Conservation (phyloP, 73 alveolate species). For the Paramecium bursaria region DNA sequence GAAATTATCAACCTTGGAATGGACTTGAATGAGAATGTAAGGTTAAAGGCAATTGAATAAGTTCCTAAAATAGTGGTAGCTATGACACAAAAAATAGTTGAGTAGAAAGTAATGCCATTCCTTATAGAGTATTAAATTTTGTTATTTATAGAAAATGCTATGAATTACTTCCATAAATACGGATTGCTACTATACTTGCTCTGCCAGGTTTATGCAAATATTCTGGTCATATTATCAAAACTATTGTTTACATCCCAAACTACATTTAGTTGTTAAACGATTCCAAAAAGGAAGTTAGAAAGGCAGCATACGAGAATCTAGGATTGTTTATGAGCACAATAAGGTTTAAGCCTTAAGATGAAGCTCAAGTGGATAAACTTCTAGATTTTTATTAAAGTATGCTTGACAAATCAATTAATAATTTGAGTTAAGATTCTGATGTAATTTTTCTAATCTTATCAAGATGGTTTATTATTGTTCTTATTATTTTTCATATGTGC, state of each 20-base stretch:
- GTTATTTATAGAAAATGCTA: conserved; percentile 56
- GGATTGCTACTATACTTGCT: conserved; percentile 80
- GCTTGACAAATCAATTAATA: conserved; percentile 12
- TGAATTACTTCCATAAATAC: conserved; percentile 84
- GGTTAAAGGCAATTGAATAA: conserved; percentile 33
- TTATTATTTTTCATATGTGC: conserved; percentile 61
- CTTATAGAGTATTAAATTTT: neutral
- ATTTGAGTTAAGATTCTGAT: neutral
- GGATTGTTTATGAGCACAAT: conserved; percentile 80
- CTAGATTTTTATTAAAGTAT: conserved; percentile 9
- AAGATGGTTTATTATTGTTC: conserved; percentile 61
- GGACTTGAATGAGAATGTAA: conserved; percentile 23
- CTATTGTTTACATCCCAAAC: conserved; percentile 70
- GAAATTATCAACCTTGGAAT: conserved; percentile 1
- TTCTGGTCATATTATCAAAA: conserved; percentile 71
- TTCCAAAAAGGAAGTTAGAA: conserved; percentile 82
- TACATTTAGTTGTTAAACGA: conserved; percentile 74
- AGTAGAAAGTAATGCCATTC: conserved; percentile 27
- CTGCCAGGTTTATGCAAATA: conserved; percentile 77
- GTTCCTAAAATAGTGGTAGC: neutral
- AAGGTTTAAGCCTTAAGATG: conserved; percentile 5
- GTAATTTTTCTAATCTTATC: neutral
- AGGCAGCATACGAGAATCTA: conserved; percentile 79
- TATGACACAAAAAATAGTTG: conserved; percentile 43
- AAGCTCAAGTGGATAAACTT: neutral